Conservation (phyloP, 768 basidiomycete species). For the Auricularia sp. region DNA sequence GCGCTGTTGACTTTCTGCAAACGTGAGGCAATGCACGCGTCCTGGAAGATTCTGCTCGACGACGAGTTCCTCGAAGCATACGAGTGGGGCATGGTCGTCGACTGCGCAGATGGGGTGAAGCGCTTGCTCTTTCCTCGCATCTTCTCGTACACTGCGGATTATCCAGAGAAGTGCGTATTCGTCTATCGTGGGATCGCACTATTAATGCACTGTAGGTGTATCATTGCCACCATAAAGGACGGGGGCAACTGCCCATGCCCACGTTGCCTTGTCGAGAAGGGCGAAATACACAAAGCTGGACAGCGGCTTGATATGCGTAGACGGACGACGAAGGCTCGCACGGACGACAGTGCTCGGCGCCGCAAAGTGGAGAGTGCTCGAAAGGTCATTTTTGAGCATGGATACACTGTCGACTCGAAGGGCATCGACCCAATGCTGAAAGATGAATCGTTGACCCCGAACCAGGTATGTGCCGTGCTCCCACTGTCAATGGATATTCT, state of each 20-base stretch:
- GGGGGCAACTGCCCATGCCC: constrained; percentile 16
- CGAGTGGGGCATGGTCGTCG: too few relatives aligned
- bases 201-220: neutral
- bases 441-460: constrained; percentile 11
- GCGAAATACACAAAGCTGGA: constrained; percentile 9
- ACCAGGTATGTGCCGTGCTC: constrained; percentile 2
- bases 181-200: neutral
- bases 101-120: too few relatives aligned
- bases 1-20: too few relatives aligned
- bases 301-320: constrained; percentile 3
- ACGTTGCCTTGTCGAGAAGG: constrained; percentile 8
- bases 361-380: constrained; percentile 4
- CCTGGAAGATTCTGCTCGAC: too few relatives aligned
- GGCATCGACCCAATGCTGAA: constrained; percentile 3
- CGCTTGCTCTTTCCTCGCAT: too few relatives aligned
- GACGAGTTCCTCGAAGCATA: too few relatives aligned
- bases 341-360: neutral
- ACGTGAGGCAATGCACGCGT: too few relatives aligned
- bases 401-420: constrained; percentile 1
- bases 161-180: neutral
- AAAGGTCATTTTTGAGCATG: constrained; percentile 6
- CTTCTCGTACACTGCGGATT: neutral
- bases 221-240: constrained; percentile 13
- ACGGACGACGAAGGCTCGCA: neutral
- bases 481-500: too few relatives aligned